Conservation (phyloP, 108 stramenopile species). For the Skeletonema grethae region DNA sequence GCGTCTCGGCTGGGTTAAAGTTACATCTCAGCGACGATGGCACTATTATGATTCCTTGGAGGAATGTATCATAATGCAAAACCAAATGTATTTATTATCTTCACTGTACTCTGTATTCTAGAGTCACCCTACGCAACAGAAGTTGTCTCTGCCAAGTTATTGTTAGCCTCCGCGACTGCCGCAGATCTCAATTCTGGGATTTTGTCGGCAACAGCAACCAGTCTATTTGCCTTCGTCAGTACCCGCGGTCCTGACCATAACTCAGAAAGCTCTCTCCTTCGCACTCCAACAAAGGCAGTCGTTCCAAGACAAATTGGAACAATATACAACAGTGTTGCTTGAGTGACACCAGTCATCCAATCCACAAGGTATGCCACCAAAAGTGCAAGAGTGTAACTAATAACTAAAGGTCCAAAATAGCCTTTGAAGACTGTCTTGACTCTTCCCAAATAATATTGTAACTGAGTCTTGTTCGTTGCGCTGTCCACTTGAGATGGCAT, state of each 20-base stretch:
- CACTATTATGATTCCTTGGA: constrained; percentile 67
- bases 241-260: constrained; percentile 80
- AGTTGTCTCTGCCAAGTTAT: constrained; percentile 33
- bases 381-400: constrained; percentile 88
- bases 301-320: constrained; percentile 91
- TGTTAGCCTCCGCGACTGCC: constrained; percentile 25
- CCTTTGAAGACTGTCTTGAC: constrained; percentile 33
- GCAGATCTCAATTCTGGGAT: constrained; percentile 20
- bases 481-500: constrained; percentile 31
- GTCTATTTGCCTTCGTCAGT: constrained; percentile 62
- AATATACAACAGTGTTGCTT: constrained; percentile 92
- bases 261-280: constrained; percentile 63
- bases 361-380: constrained; percentile 89
- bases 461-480: constrained; percentile 6
- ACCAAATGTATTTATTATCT: not conserved
- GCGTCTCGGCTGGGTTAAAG: constrained; percentile 61
- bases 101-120: not conserved
- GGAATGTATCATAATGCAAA: constrained; percentile 18
- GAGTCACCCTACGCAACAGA: constrained; percentile 6
- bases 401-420: constrained; percentile 75
- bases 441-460: constrained; percentile 10
- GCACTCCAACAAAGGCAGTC: constrained; percentile 60
- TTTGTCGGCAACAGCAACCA: constrained; percentile 36
- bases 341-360: constrained; percentile 83
- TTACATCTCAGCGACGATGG: constrained; percentile 85